These are phyloP conservation scores for Neoboletus subvelutipes DNA, from an alignment of 768 basidiomycete species.

Conservation along the genomic window DNA sequence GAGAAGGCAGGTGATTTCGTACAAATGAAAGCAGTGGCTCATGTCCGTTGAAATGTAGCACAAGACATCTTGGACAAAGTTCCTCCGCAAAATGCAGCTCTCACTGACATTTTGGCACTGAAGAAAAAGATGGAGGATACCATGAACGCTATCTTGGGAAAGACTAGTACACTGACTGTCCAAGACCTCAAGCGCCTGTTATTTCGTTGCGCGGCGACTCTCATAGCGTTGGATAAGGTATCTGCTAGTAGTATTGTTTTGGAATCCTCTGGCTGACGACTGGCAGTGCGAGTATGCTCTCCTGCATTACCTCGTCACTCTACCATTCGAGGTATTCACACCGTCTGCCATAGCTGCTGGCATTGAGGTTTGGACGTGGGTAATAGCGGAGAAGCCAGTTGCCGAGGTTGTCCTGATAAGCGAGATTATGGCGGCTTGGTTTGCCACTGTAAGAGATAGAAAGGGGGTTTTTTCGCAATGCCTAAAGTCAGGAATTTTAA, in stretches of 20 bases:
- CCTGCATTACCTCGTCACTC: slow-evolving; percentile 78
- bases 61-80: slow-evolving; percentile 58
- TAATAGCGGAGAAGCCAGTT: slow-evolving; percentile 80
- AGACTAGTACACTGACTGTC: slow-evolving; percentile 71
- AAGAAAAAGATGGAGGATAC: slow-evolving; percentile 66
- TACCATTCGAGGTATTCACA: slow-evolving; percentile 89
- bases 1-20: slow-evolving; percentile 48
- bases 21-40: neutral
- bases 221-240: slow-evolving; percentile 71
- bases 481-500: slow-evolving; percentile 62
- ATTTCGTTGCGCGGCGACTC: slow-evolving; percentile 80
- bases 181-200: slow-evolving; percentile 83
- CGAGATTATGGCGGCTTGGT: slow-evolving; percentile 88
- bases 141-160: slow-evolving; percentile 64
- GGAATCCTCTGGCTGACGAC: slow-evolving; percentile 2
- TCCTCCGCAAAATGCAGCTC: slow-evolving; percentile 58
- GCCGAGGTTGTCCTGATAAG: slow-evolving; percentile 82
- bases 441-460: slow-evolving; percentile 69
- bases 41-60: slow-evolving; percentile 36
- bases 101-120: slow-evolving; percentile 61
- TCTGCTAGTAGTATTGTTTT: neutral
- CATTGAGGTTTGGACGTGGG: slow-evolving; percentile 96
- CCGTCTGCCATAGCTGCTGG: slow-evolving; percentile 84
- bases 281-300: slow-evolving; percentile 82
- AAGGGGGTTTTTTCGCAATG: slow-evolving; percentile 82